Conservation (phyloP, 345 rosid species). For the Salix brachista region DNA sequence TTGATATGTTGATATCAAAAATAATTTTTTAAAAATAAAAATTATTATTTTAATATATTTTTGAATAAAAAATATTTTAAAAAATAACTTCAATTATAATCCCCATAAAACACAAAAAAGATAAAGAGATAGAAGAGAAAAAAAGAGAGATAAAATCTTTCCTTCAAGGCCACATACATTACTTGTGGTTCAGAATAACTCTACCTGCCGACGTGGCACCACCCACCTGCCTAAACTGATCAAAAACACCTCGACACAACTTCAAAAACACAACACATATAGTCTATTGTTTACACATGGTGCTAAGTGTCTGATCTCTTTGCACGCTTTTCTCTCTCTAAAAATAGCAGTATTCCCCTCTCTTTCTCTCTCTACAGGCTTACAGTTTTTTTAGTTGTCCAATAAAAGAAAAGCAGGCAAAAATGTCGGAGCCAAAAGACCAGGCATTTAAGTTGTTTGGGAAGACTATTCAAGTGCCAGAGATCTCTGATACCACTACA, state of each 20-base stretch:
- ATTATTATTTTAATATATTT: too few species aligned
- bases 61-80: too few species aligned
- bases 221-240: constrained; percentile 36
- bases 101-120: not conserved
- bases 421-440: constrained; percentile 73
- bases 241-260: constrained; percentile 34
- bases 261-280: too few species aligned
- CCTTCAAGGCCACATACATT: constrained; percentile 55
- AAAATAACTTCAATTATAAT: accelerated
- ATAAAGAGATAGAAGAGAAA: constrained; percentile 12
- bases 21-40: too few species aligned
- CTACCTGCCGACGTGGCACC: constrained; percentile 52
- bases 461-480: constrained; percentile 72
- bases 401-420: not conserved
- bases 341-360: not conserved
- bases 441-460: constrained; percentile 92
- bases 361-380: not conserved
- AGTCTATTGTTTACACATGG: not conserved
- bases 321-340: not conserved
- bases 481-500: constrained; percentile 21
- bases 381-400: not conserved
- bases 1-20: too few species aligned
- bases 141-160: not conserved
- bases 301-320: constrained; percentile 13
- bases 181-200: constrained; percentile 67